Evolutionary conservation across 345 rosid genomes (phyloP), one percentile per base, ranked within the genome.

Genomic region (Bretschneidera sinensis): DNA sequence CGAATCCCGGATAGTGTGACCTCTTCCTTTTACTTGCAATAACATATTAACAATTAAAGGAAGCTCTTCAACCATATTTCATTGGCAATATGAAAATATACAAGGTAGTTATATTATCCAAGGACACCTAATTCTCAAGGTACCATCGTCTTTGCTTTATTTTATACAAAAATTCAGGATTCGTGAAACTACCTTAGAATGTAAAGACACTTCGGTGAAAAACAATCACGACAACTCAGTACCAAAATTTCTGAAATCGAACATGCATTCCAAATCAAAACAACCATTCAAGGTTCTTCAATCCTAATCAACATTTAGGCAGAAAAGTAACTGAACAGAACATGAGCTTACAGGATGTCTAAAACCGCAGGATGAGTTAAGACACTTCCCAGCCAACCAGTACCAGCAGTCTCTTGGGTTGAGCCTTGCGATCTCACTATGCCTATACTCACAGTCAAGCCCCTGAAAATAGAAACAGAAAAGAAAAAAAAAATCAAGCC

Each of bases 321-420:
- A n/a, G n/a, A n/a, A n/a, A n/a, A n/a, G n/a, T n/a, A n/a, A 61
- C 25, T 59, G 15, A 31, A 68, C 15, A 50, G 25, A 33, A 60
- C 6, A 51, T 18, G 50, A 62, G 48, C 79, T 79, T 76, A 83
- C 88, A 15, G 88, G 88, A 68, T 86, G 92, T 18, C 88, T 77
- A 68, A 77, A 86, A 31, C 73, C 77, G 67, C 86, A 86, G 21
- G 72, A 48, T 9, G 76, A 82, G 63, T 86, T 83, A 56, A 83
- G 55, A 67, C 88, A 86, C 57, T 63, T 83, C n/a, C 85, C 88
- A 74, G 76, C 66, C 67, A 86, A 68, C 92, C 86, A 83, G 58
- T 50, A 86, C 79, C 81, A 81, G 64, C 92, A 86, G 60, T 79
- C 88, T 76, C 82, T 81, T 0, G 88, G 86, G 60, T 86, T 83